These are phyloP conservation scores for Debaryomyces fabryi DNA, from an alignment of 1,139 yeast species.

Conservation along the genomic window DNA sequence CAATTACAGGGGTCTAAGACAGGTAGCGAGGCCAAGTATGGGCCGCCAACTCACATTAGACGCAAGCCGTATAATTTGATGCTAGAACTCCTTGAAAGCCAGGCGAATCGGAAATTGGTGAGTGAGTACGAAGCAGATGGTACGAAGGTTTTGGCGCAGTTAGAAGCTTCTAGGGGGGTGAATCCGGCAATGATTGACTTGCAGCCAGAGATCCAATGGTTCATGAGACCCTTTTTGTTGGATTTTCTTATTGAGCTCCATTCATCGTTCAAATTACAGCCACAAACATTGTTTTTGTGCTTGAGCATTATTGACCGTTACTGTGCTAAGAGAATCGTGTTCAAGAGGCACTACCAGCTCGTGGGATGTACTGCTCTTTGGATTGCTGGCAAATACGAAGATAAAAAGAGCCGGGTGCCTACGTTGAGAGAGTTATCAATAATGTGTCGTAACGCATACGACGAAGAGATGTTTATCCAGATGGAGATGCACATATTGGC, in stretches of 20 bases:
- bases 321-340: slow-evolving; percentile 88
- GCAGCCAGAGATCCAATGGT: slow-evolving; percentile 93
- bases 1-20: slow-evolving; percentile 6
- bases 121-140: slow-evolving; percentile 45
- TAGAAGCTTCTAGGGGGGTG: slow-evolving; percentile 40
- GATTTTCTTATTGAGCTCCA: slow-evolving; percentile 87
- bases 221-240: slow-evolving; percentile 84
- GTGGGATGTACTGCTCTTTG: slow-evolving; percentile 93
- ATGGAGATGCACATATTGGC: slow-evolving; percentile 91
- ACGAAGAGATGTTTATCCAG: slow-evolving; percentile 86
- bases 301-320: slow-evolving; percentile 86
- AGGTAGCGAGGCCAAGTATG: slow-evolving; percentile 26
- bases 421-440: slow-evolving; percentile 73
- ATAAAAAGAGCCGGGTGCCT: slow-evolving; percentile 82
- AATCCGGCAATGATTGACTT: slow-evolving; percentile 77
- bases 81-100: slow-evolving; percentile 52
- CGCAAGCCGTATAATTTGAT: slow-evolving; percentile 43
- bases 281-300: slow-evolving; percentile 79
- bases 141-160: slow-evolving; percentile 28
- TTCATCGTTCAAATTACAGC: slow-evolving; percentile 69
- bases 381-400: slow-evolving; percentile 94
- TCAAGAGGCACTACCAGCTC: slow-evolving; percentile 86
- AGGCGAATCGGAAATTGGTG: slow-evolving; percentile 43
- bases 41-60: slow-evolving; percentile 47
- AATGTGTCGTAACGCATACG: slow-evolving; percentile 85